Evolutionary conservation across 306 rosid genomes (phyloP), one percentile per base, ranked within the genome.

Genomic region (Rosa multiflora): DNA sequence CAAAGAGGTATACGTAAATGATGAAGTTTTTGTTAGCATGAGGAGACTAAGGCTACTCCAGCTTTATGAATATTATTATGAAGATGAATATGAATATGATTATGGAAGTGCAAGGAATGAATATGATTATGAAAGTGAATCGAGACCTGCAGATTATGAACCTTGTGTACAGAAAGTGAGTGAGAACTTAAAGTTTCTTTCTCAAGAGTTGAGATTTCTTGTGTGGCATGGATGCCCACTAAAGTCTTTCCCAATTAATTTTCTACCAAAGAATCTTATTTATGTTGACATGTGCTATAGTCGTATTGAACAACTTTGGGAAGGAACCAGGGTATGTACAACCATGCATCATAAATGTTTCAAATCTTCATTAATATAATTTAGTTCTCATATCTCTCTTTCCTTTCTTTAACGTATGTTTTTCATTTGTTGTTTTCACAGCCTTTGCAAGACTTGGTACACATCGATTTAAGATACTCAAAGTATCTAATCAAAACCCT

Each of bases 1-100:
- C n/a, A n/a, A n/a, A n/a, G n/a, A n/a, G n/a, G n/a, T n/a, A n/a
- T n/a, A n/a, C n/a, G n/a, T n/a, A n/a, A n/a, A n/a, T n/a, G n/a
- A n/a, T n/a, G n/a, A n/a, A 2, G 82, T 83, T 75, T 84, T 84
- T 61, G 69, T 75, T 39, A 70, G 21, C 4, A 76, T 80, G 83
- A 59, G 23, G 64, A 70, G 63, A 14, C 74, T 84, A 23, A 75
- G 37, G 56, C 18, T 81, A 10, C 26, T 55, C 11, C 55, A 5
- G 17, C 7, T 51, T 17, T 29, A 29, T 29, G 32, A 29, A 29
- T n/a, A n/a, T n/a, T n/a, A n/a, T n/a, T n/a, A n/a, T n/a, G n/a
- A n/a, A n/a, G n/a, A n/a, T n/a, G n/a, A n/a, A n/a, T n/a, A n/a
- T n/a, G n/a, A n/a, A n/a, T n/a, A n/a, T n/a, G n/a, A n/a, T n/a